A percentile compares a stretch with the other conserved stretches of the same genome.
These are phyloP conservation scores for Spathaspora gorwiae DNA, from an alignment of 805 yeast species.

Conservation along the genomic window DNA sequence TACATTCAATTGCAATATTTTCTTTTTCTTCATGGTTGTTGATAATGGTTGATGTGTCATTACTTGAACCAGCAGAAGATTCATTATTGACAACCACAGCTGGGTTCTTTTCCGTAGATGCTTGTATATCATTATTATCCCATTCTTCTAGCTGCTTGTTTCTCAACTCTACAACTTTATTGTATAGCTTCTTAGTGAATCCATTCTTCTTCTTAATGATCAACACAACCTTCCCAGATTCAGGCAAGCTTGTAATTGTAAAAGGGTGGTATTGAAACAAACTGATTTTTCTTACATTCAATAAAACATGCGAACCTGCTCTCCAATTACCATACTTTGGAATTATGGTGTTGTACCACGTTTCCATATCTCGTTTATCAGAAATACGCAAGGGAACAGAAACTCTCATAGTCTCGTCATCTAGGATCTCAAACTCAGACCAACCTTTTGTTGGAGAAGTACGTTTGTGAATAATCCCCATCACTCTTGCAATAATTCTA, in stretches of 20 bases:
- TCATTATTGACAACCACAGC: not conserved
- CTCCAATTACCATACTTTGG: slow-evolving; percentile 42
- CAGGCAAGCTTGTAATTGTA: slow-evolving; percentile 39
- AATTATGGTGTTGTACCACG: slow-evolving; percentile 24
- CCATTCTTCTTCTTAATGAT: slow-evolving; percentile 40
- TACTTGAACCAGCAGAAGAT: not conserved
- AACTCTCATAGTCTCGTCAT: slow-evolving; percentile 36
- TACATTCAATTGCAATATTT: not conserved
- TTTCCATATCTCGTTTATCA: slow-evolving; percentile 9
- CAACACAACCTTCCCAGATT: slow-evolving; percentile 34
- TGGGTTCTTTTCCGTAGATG: not conserved
- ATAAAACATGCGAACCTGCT: slow-evolving; percentile 44
- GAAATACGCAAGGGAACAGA: slow-evolving; percentile 30
- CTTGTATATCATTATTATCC: not conserved
- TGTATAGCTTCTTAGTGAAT: slow-evolving; percentile 35
- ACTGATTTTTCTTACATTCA: slow-evolving; percentile 37
- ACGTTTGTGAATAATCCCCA: slow-evolving; percentile 27
- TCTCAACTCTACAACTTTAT: slow-evolving; percentile 19
- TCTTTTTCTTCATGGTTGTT: not conserved
- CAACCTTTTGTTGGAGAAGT: slow-evolving; percentile 35
- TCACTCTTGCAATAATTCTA: slow-evolving; percentile 26
- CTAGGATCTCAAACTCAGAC: slow-evolving; percentile 36
- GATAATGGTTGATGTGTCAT: not conserved
- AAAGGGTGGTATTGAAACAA: slow-evolving; percentile 44
- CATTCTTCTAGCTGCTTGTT: slow-evolving; percentile 13